These are phyloP conservation scores for Chlorella sp. DNA, from an alignment of 139 green algal genomes.

Conservation along the genomic window DNA sequence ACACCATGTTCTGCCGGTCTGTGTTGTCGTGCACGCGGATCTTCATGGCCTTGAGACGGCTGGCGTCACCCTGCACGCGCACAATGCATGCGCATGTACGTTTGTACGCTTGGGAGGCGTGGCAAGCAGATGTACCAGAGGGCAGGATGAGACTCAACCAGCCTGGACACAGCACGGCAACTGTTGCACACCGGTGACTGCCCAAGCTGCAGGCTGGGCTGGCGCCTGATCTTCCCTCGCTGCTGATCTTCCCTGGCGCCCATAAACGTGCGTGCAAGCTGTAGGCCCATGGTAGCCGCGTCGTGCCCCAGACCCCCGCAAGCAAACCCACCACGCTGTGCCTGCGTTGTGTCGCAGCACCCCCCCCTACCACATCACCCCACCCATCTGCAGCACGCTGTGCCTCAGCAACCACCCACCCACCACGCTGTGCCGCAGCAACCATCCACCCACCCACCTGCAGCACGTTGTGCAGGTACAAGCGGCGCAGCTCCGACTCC, in stretches of 20 bases:
- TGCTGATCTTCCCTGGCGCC: neutral
- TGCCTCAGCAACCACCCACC: neutral
- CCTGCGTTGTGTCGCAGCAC: too few relatives aligned
- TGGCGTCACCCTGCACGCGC: constrained; percentile 33
- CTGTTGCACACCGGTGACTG: neutral
- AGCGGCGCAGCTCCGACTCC: constrained; percentile 53
- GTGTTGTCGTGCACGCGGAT: constrained; percentile 57
- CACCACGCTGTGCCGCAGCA: neutral
- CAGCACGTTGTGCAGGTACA: constrained; percentile 43
- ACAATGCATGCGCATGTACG: neutral
- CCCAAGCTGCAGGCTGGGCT: neutral
- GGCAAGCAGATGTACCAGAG: too few relatives aligned
- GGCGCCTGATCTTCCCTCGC: neutral
- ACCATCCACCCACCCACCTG: constrained; percentile 9
- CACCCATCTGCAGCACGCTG: neutral
- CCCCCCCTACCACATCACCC: too few relatives aligned
- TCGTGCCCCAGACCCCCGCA: too few relatives aligned
- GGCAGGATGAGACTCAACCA: neutral
- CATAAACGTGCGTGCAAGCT: neutral
- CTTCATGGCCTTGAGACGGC: constrained; percentile 48
- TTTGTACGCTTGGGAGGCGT: too few relatives aligned
- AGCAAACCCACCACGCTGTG: too few relatives aligned
- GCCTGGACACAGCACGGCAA: neutral
- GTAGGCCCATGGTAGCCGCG: too few relatives aligned
- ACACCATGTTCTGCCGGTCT: constrained; percentile 62